phyloP scores from a whole-genome alignment of 2,329 filamentous ascomycete species.

The Diplocarpon rosae region DNA sequence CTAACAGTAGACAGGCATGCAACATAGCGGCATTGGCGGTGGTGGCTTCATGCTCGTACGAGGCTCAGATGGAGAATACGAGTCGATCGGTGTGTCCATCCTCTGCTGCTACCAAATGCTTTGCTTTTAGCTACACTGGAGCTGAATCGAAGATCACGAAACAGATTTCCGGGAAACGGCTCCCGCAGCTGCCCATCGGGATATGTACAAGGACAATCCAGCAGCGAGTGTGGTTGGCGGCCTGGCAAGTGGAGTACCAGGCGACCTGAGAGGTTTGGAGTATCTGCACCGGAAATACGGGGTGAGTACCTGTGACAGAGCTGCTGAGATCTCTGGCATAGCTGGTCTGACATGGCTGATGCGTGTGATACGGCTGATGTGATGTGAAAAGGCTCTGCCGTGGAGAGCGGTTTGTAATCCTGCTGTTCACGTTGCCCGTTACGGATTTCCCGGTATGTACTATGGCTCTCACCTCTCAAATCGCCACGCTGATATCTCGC shows the following conservation, averaged over 20 bases:
- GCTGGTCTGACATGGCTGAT: no score
- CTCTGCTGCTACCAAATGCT: neutral
- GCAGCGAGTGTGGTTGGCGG: slow-evolving; percentile 60
- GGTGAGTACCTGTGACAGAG: slow-evolving; percentile 25
- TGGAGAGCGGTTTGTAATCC: slow-evolving; percentile 66
- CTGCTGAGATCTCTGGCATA: no score
- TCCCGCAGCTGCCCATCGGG: slow-evolving; percentile 65
- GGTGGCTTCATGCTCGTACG: slow-evolving; percentile 85
- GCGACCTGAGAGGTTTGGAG: slow-evolving; percentile 69
- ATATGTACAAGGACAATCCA: slow-evolving; percentile 73
- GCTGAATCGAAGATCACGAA: no score
- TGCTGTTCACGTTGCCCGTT: slow-evolving; percentile 59
- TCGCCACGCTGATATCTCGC: neutral
- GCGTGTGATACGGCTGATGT: no score
- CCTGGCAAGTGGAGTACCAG: slow-evolving; percentile 59
- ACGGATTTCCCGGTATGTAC: slow-evolving; percentile 47
- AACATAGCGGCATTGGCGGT: slow-evolving; percentile 75
- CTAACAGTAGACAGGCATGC: slow-evolving; percentile 64
- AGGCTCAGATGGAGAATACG: slow-evolving; percentile 61
- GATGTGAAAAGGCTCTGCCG: slow-evolving; percentile 37
- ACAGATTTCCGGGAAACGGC: slow-evolving; percentile 79
- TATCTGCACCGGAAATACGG: slow-evolving; percentile 67
- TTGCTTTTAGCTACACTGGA: no score
- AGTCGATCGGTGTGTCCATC: slow-evolving; percentile 50
- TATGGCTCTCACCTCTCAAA: neutral